Conservation (phyloP, 768 basidiomycete species). For the Polyporus arcularius region DNA sequence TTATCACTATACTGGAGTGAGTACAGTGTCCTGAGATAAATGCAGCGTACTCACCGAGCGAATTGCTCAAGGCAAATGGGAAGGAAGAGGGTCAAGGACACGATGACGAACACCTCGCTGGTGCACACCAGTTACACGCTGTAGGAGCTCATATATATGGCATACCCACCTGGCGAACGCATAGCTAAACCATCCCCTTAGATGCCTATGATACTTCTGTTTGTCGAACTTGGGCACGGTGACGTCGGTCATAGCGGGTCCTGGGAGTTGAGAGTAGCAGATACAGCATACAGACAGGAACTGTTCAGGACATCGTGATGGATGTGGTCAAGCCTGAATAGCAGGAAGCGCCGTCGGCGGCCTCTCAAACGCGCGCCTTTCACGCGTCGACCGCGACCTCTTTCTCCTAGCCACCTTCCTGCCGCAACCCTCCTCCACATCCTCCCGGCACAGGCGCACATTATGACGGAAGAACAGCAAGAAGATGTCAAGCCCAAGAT, state of each 20-base stretch:
- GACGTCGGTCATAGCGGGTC: background rate
- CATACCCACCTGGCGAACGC: slow-evolving; percentile 72
- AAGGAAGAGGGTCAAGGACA: slow-evolving; percentile 78
- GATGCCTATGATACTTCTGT: slow-evolving; percentile 31
- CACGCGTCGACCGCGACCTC: slow-evolving; percentile 11
- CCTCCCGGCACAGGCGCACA: background rate
- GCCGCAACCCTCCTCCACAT: background rate
- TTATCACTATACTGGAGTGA: slow-evolving; percentile 55
- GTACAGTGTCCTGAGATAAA: background rate
- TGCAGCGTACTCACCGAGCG: slow-evolving; percentile 39
- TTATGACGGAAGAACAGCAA: slow-evolving; percentile 11
- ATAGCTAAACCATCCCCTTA: slow-evolving; percentile 82
- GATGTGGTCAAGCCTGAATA: no score
- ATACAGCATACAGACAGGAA: no score
- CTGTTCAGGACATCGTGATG: no score
- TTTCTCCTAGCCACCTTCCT: background rate
- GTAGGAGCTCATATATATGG: background rate
- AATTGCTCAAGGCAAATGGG: slow-evolving; percentile 88
- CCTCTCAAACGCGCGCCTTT: background rate
- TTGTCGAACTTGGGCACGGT: slow-evolving; percentile 20
- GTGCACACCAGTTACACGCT: background rate
- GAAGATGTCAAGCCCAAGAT: slow-evolving; percentile 74
- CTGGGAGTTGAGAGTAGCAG: no score
- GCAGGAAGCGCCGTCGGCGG: no score
- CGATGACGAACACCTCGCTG: slow-evolving; percentile 81